phyloP scores from a whole-genome alignment of 1,139 yeast genomes.

The Groenewaldozyma sp. region DNA sequence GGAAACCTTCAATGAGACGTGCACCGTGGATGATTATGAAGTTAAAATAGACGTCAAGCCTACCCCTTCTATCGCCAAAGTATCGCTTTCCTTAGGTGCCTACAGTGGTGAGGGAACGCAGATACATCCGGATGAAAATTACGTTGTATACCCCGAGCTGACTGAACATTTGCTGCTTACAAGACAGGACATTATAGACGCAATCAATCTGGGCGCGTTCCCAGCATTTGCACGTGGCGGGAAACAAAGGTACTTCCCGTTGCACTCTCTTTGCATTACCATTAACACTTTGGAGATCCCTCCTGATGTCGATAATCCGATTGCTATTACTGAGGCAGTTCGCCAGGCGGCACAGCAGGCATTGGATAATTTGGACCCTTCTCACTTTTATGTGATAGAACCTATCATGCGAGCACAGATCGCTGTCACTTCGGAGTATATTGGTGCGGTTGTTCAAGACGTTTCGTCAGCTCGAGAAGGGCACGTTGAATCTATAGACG shows the following conservation, averaged over 20 bases:
- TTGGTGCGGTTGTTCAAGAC: constrained; percentile 84
- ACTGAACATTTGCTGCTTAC: constrained; percentile 8
- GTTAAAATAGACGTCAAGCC: constrained; percentile 6
- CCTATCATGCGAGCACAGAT: constrained; percentile 82
- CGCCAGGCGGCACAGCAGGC: constrained; percentile 39
- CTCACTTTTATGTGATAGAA: constrained; percentile 53
- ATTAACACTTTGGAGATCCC: constrained; percentile 48
- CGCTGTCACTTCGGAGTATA: constrained; percentile 55
- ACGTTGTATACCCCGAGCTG: constrained; percentile 29
- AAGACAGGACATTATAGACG: constrained; percentile 23
- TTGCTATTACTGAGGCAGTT: constrained; percentile 37
- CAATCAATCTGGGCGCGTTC: constrained; percentile 34
- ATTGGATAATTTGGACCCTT: constrained; percentile 22
- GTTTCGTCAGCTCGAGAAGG: constrained; percentile 64
- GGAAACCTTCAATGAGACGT: constrained; percentile 44
- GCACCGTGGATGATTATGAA: constrained; percentile 15
- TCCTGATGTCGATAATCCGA: constrained; percentile 38
- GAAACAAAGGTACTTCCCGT: constrained; percentile 48
- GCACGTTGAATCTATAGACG: constrained; percentile 41
- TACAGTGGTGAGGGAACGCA: constrained; percentile 23
- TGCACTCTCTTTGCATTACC: constrained; percentile 52
- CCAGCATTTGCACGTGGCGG: constrained; percentile 81
- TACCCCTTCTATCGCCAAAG: constrained; percentile 18
- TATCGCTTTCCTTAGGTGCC: constrained; percentile 44
- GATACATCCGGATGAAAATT: constrained; percentile 31